Base-by-base conservation (phyloP, 1,139 yeast genomes). In the Candida sp. region DNA sequence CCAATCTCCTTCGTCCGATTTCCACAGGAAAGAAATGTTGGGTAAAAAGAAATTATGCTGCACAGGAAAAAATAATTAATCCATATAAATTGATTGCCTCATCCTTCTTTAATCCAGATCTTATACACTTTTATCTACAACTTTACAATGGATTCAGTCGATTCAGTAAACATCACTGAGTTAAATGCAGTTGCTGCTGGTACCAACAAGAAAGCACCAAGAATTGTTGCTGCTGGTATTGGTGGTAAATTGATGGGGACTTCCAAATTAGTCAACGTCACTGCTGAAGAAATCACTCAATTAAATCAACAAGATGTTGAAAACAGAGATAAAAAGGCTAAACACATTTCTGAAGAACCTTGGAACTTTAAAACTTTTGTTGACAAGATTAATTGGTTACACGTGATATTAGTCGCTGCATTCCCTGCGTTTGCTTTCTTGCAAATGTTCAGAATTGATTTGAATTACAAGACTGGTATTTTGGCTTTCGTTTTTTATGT, bases 101-200 rank as follows among this genome's bases (percentile, higher is more conserved):
- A 30, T 30, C n/a, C n/a, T 9, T 25, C 9, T 25, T 25, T 25
- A 25, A 9, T 25, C 8, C 8, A 25, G 9, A 25, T 6, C 29
- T 6, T 25, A 25, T 6, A n/a, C n/a, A n/a, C n/a, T 9, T 6
- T 25, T 25, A 25, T 25, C 6, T 25, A n/a, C 12, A 33, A 15
- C 11, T 12, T 12, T 12, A 38, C 12, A 7, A 46, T 46, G 50
- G 56, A 49, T 42, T 42, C 54, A 34, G 54, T 63, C 39, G 89
- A 83, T 53, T 64, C 73, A 33, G 88, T 83, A 43, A 89, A 86
- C 60, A 72, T 89, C 53, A 80, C 84, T 42, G 78, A 82, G 52
- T 88, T 93, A 50, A 86, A 86, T 67, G 87, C 91, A 43, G 79
- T 90, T 56, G 98, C 97, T 40, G 86, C 96, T 11, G 97, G 97